Base-by-base conservation (phyloP, 208 protist genomes). In the Trypanosoma vivax region DNA sequence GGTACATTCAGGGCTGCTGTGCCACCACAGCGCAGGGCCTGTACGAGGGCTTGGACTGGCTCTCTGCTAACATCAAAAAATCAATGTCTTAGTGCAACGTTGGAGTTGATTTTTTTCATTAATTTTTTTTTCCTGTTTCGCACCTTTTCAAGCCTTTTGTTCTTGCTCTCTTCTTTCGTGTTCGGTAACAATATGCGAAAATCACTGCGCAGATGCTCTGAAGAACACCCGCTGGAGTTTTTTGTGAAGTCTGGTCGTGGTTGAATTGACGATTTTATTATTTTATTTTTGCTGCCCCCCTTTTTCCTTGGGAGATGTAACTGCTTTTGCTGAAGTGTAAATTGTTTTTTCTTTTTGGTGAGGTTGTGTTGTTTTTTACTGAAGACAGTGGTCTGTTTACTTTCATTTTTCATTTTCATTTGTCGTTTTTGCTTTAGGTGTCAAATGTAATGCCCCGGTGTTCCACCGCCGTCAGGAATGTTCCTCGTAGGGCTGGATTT, bases 1-100 rank as follows among this genome's bases (percentile, higher is more conserved):
- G 90, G 88, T 96, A 93, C 67, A 95, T 95, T 58, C 91, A 96
- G 55, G 84, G 84, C 33, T 93, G 83, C 72, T 96, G 88, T 42
- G 89, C 89, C 42, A 90, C 88, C 3, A 93, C 89, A 13, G 89
- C 87, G 2, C 87, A 97, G 50, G 92, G 92, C 14, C 78, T 97
- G 21, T 95, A 94, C 69, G 89, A 97, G 59, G 92, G 89, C 24
- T 75, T 97, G 18, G 88, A 97, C 60, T 97, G 89, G 89, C 70
- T 95, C 23, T 81, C 86, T 9, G 73, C 58, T 37, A 90, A 90
- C 46, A 85, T 95, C 53, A 92, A 90, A 51, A 91, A 90, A 58
- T 72, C 63, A 0, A 79, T 78, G 60, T 74, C 83, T 42, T 89
- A 79, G 42, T 6, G 47, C 5, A 16, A 27, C 21, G 19, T 3